Evolutionary conservation across 257 asterid species (phyloP), one percentile per base, ranked within the genome.

Genomic region (Parsonsia alboflavescens): DNA sequence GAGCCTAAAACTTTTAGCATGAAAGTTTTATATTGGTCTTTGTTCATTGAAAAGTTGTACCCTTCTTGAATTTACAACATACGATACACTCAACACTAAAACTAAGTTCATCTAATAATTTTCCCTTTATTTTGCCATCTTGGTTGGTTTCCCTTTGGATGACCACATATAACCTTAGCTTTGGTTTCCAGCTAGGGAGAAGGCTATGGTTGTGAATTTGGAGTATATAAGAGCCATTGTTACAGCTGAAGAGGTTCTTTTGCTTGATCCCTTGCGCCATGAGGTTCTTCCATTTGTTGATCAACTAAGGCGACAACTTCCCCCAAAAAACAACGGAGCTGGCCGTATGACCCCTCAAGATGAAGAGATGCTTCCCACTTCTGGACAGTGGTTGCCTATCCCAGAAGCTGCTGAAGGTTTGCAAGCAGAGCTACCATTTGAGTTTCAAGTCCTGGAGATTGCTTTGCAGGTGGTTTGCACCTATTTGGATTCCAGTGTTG

Each of bases 281-380:
- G 99, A 95, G 89, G 98, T 91, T 77, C 93, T 95, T 82, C 99
- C 98, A 22, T 95, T 95, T 75, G 97, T 92, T 75, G 99, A 89
- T 86, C 97, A 91, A 87, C 93, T 95, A 73, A 95, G 91, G 84
- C 90, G 89, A 45, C 96, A 88, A 81, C 82, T 93, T 72, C 96
- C 91, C 9, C 86, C 76, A 21, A 87, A 83, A 81, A 74, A 61
- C 52, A 46, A 72, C 71, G 84, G 76, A 63, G 78, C 79, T 56
- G 83, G 82, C 65, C 88, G 74, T 73, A 76, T 57, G 62, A 75
- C 42, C 77, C 54, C 81, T 72, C 89, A 80, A 66, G 93, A 88
- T 24, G 84, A 82, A 41, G 91, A 87, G 68, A 76, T 71, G 76
- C 84, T 86, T 73, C 89, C 89, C 39, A 70, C 84, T 76, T 78